Conservation (phyloP, 768 basidiomycete genomes). For the Amanita subjunquillea region DNA sequence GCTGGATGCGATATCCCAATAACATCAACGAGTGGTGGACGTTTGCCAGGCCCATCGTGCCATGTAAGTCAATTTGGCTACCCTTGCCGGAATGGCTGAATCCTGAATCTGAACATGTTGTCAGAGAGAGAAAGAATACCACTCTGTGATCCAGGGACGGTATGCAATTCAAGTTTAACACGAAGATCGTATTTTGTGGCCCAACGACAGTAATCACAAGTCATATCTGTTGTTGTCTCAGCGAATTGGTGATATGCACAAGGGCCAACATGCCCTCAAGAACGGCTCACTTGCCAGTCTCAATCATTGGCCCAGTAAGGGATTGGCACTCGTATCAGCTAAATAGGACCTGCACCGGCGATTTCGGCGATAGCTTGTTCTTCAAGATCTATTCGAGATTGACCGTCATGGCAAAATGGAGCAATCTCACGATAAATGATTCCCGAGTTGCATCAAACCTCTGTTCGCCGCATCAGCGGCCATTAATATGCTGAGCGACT, state of each 20-base stretch:
- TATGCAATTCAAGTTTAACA: constrained; percentile 71
- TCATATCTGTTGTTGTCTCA: constrained; percentile 36
- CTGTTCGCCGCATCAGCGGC: constrained; percentile 49
- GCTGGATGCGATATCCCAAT: constrained; percentile 42
- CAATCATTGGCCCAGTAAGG: constrained; percentile 77
- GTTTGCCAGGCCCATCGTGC: constrained; percentile 81
- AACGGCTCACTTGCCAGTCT: constrained; percentile 68
- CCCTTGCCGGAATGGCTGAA: background rate
- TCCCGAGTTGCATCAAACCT: constrained; percentile 43
- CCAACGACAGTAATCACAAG: constrained; percentile 63
- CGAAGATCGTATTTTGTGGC: constrained; percentile 81
- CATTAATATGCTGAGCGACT: constrained; percentile 57
- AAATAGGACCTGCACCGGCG: constrained; percentile 78
- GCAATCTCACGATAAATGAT: constrained; percentile 61
- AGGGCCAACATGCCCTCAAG: constrained; percentile 59
- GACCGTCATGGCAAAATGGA: background rate
- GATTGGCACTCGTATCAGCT: constrained; percentile 71
- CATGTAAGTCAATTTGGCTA: constrained; percentile 39
- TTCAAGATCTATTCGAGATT: background rate
- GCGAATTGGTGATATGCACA: background rate
- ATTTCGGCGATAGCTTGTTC: constrained; percentile 82
- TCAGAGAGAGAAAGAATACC: constrained; percentile 23
- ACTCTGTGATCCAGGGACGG: constrained; percentile 73
- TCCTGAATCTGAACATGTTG: background rate
- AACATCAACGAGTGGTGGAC: constrained; percentile 39